Conservation (phyloP, 495 filamentous ascomycete species). For the Aspergillus panamensis region DNA sequence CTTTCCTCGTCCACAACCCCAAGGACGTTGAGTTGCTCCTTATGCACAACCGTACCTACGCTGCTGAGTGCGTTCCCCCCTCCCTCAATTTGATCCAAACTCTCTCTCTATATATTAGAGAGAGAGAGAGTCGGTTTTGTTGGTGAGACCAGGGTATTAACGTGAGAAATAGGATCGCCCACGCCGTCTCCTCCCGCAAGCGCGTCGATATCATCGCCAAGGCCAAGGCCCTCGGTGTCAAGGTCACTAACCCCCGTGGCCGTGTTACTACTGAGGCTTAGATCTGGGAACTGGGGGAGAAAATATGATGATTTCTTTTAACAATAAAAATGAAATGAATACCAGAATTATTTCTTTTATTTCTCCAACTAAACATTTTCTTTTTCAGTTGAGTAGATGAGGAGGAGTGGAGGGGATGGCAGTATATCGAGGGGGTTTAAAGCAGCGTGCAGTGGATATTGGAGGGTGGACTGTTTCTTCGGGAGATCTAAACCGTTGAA, state of each 20-base stretch:
- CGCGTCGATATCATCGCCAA: conserved; percentile 92
- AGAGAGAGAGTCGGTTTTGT: no score
- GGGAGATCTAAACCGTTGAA: no score
- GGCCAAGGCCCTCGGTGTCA: conserved; percentile 95
- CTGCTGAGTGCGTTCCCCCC: conserved; percentile 78
- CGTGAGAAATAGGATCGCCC: conserved; percentile 69
- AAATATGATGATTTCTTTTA: conserved; percentile 29
- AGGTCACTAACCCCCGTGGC: conserved; percentile 99
- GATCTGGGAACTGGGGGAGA: conserved; percentile 30
- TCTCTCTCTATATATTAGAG: no score
- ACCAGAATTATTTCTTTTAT: not conserved
- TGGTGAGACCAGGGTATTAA: no score
- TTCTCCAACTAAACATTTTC: conserved; percentile 7
- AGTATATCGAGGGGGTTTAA: not conserved
- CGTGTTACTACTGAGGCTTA: conserved; percentile 97
- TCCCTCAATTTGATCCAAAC: no score
- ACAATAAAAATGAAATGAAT: conserved; percentile 15
- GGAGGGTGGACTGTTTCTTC: no score
- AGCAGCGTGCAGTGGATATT: no score
- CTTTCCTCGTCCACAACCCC: conserved; percentile 96
- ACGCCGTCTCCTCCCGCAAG: conserved; percentile 97
- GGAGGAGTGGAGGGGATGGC: not conserved
- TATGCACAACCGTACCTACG: conserved; percentile 99
- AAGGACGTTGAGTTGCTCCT: conserved; percentile 94
- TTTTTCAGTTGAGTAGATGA: not conserved